A percentile compares a stretch with the other conserved stretches of the same genome.
Evolutionary conservation across 2,329 filamentous ascomycete species (phyloP).

Genomic region (Fusarium robinianum): DNA sequence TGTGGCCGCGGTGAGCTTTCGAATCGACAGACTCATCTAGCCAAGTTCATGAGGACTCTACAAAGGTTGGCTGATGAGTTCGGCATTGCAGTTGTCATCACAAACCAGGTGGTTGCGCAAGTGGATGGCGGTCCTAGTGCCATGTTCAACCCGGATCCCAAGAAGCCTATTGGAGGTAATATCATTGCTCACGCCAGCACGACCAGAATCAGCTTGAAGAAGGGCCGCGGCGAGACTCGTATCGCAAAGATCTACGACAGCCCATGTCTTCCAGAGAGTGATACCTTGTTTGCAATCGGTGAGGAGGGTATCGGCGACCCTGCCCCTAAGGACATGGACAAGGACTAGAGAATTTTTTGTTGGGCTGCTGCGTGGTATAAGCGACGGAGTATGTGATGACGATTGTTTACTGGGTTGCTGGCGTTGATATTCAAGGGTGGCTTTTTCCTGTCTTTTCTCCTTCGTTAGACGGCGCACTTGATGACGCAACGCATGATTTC

Average conservation of each 20-base stretch:
- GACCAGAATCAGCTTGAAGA: constrained; percentile 91
- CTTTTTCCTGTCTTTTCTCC: constrained; percentile 9
- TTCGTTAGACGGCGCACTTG: neutral
- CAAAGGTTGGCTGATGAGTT: constrained; percentile 82
- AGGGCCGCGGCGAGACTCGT: constrained; percentile 91
- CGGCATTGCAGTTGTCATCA: constrained; percentile 97
- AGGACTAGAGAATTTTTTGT: constrained; percentile 56
- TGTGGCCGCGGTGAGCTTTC: constrained; percentile 95
- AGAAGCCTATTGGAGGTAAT: constrained; percentile 98
- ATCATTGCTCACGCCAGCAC: constrained; percentile 98
- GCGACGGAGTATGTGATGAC: constrained; percentile 30
- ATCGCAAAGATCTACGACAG: constrained; percentile 99
- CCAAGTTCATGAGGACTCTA: constrained; percentile 85
- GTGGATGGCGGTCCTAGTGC: constrained; percentile 94
- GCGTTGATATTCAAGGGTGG: constrained; percentile 38
- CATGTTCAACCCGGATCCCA: constrained; percentile 99
- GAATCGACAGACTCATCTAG: constrained; percentile 85
- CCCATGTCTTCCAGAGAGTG: constrained; percentile 93
- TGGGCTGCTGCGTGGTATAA: constrained; percentile 18
- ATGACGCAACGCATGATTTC: no score
- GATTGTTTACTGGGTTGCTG: constrained; percentile 36
- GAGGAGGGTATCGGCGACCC: constrained; percentile 97
- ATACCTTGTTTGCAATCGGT: constrained; percentile 94
- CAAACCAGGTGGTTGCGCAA: constrained; percentile 97
- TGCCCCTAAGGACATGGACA: constrained; percentile 92